Percentiles rank a stretch among this genome's conserved stretches.
These are phyloP conservation scores for Corymbia citriodora DNA, from an alignment of 441 rosid genomes.

Conservation along the genomic window DNA sequence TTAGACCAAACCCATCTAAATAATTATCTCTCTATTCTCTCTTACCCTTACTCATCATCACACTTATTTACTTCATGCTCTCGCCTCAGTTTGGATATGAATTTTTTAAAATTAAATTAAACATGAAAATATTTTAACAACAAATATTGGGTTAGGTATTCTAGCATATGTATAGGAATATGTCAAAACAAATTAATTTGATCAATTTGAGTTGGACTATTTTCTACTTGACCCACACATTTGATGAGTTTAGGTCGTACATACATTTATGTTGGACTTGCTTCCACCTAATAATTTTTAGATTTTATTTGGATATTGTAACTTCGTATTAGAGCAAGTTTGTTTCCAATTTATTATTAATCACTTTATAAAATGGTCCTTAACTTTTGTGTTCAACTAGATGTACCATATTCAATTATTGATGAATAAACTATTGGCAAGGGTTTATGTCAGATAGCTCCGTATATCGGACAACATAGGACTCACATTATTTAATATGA, in stretches of 20 bases:
- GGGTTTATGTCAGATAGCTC: not conserved
- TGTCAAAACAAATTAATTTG: too few species aligned
- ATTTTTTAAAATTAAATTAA: too few species aligned
- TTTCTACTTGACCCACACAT: accelerated
- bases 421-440: not conserved
- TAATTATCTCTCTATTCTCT: not conserved
- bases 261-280: too few species aligned
- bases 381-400: not conserved
- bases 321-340: not conserved
- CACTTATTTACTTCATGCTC: accelerated
- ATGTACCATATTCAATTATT: not conserved
- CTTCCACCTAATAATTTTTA: not conserved
- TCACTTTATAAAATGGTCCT: not conserved
- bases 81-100: accelerated
- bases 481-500: not conserved
- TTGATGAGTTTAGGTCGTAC: not conserved
- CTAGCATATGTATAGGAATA: too few species aligned
- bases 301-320: not conserved
- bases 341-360: not conserved
- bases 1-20: accelerated
- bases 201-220: accelerated
- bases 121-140: accelerated
- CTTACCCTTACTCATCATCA: accelerated
- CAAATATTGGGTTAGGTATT: accelerated
- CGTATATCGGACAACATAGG: not conserved